These are phyloP conservation scores for Herpetomonas tarakana DNA, from an alignment of 208 protist species.

Conservation along the genomic window DNA sequence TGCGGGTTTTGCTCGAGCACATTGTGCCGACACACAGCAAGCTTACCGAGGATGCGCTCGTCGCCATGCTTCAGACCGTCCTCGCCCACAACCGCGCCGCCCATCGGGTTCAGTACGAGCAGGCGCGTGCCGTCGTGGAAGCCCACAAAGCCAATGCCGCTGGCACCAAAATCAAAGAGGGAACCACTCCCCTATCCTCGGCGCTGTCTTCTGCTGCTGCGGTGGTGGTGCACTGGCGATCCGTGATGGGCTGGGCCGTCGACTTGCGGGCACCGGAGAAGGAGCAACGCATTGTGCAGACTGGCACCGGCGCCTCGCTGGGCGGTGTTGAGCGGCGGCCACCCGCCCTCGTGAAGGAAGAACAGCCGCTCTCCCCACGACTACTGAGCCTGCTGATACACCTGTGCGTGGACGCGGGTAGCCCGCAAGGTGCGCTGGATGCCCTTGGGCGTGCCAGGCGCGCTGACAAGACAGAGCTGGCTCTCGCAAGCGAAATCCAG, in stretches of 20 bases:
- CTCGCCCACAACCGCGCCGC: constrained; percentile 64
- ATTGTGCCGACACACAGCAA: constrained; percentile 51
- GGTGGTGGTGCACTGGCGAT: constrained; percentile 65
- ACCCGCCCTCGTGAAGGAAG: constrained; percentile 9
- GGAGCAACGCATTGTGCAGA: constrained; percentile 46
- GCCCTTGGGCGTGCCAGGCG: constrained; percentile 63
- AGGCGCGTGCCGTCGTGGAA: background rate
- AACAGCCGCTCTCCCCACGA: constrained; percentile 30
- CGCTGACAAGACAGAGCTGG: constrained; percentile 64
- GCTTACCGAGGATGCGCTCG: constrained; percentile 41
- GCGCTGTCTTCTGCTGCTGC: background rate
- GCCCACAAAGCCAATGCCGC: too few relatives aligned
- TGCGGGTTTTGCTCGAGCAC: constrained; percentile 65
- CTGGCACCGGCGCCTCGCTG: constrained; percentile 50
- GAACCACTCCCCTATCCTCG: too few relatives aligned
- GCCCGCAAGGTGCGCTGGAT: constrained; percentile 58
- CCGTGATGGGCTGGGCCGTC: constrained; percentile 71
- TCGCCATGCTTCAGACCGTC: constrained; percentile 57
- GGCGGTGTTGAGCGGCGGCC: constrained; percentile 31
- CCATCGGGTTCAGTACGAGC: constrained; percentile 5
- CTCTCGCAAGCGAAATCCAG: constrained; percentile 48
- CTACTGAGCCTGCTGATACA: constrained; percentile 70
- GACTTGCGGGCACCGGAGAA: constrained; percentile 32
- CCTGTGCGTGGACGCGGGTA: constrained; percentile 77
- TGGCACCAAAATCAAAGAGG: background rate